Evolutionary conservation across 306 rosid species (phyloP).

Genomic region (Glycine latifolia): DNA sequence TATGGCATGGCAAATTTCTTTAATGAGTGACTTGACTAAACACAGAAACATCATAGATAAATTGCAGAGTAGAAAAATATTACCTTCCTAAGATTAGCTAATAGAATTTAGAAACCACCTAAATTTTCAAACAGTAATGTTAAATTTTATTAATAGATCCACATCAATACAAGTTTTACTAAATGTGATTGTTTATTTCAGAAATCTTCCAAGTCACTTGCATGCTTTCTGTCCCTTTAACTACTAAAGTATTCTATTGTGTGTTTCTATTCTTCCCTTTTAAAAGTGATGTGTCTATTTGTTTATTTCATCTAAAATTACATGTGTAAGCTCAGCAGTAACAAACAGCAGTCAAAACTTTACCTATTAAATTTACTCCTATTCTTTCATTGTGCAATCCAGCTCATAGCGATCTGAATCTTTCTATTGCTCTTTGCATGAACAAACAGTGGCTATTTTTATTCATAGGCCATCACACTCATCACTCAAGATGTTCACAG

Average conservation of each 20-base stretch:
- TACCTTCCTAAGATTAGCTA: background rate
- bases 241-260: background rate
- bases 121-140: background rate
- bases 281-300: background rate
- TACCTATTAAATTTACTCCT: background rate
- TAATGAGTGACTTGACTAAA: background rate
- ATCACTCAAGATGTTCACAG: background rate
- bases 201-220: background rate
- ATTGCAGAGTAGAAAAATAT: background rate
- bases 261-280: background rate
- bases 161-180: background rate
- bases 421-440: background rate
- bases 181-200: background rate
- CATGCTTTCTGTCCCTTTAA: background rate
- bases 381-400: background rate
- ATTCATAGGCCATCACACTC: slow-evolving; percentile 1
- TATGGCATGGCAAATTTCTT: background rate
- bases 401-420: too few relatives aligned
- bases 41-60: background rate
- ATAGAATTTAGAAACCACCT: background rate
- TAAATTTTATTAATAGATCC: background rate
- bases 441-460: background rate
- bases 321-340: background rate
- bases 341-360: background rate
- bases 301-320: background rate